A percentile compares a stretch with the other conserved stretches of the same genome.
Conservation (phyloP, 345 rosid genomes). For the Pistacia integerrima region DNA sequence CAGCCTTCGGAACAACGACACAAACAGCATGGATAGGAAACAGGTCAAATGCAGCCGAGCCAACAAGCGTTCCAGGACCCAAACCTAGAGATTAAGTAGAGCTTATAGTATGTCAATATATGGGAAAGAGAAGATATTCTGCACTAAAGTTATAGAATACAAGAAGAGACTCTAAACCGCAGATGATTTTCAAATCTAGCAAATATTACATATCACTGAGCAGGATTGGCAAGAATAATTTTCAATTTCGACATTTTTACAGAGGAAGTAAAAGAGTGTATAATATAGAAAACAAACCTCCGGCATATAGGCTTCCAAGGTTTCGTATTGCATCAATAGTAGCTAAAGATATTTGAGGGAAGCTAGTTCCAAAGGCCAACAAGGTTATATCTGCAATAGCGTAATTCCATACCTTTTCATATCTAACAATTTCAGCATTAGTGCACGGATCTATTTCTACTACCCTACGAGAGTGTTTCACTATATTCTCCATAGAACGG, state of each 20-base stretch:
- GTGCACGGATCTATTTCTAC: conserved; percentile 68
- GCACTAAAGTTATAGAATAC: not conserved
- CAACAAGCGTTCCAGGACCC: conserved; percentile 98
- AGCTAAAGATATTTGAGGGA: conserved; percentile 93
- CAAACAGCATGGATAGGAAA: conserved; percentile 97
- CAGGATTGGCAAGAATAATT: conserved; percentile 1
- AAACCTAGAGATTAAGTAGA: conserved; percentile 47
- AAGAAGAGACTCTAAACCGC: not conserved
- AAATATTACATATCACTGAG: not conserved
- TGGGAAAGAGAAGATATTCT: not conserved
- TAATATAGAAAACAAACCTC: conserved; percentile 53
- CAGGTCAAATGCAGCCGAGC: conserved; percentile 98
- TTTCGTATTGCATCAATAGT: conserved; percentile 84
- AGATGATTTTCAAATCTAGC: not conserved
- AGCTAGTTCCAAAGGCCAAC: conserved; percentile 95
- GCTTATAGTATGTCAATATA: conserved; percentile 7
- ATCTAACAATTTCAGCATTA: conserved; percentile 44
- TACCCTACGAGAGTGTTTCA: conserved; percentile 78
- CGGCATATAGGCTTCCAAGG: conserved; percentile 69
- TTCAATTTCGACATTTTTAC: not conserved
- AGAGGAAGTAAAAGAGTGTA: not conserved
- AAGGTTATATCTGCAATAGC: conserved; percentile 82
- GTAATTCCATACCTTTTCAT: conserved; percentile 89
- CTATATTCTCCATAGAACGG: conserved; percentile 90
- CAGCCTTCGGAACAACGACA: conserved; percentile 93